Percentiles rank a stretch among this genome's conserved stretches.
phyloP scores from a whole-genome alignment of 164 flowering plant species.

The Umbilicus rupestris region DNA sequence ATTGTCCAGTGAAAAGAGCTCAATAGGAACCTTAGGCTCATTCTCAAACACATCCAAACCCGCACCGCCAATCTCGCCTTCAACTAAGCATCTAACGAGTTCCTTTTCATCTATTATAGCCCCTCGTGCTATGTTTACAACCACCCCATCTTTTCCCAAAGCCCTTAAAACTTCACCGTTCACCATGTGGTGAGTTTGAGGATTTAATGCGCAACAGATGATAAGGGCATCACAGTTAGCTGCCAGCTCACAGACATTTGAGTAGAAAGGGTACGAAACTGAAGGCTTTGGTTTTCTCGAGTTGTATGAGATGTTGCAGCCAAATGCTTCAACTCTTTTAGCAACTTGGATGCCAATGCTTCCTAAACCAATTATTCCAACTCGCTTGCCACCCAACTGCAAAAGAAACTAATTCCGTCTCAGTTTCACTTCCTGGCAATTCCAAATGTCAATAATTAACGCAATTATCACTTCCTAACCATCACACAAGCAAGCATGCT shows the following conservation, averaged over 20 bases:
- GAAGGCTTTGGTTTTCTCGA: constrained; percentile 44
- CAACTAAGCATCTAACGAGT: constrained; percentile 39
- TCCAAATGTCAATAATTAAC: not conserved
- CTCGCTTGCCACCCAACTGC: constrained; percentile 54
- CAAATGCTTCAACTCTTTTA: constrained; percentile 56
- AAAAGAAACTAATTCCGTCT: not conserved
- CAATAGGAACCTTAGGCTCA: constrained; percentile 61
- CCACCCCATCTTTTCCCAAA: constrained; percentile 52
- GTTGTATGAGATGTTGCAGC: constrained; percentile 47
- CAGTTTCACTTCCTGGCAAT: not conserved
- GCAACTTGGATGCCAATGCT: constrained; percentile 57
- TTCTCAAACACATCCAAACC: constrained; percentile 77
- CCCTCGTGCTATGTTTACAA: constrained; percentile 63
- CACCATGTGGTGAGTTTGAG: constrained; percentile 50
- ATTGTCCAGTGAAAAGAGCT: constrained; percentile 45
- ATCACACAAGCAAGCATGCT: not conserved
- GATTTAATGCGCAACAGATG: constrained; percentile 46
- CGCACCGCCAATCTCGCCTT: constrained; percentile 58
- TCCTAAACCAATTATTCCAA: constrained; percentile 74
- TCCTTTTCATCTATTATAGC: constrained; percentile 60
- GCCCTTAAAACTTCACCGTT: constrained; percentile 45
- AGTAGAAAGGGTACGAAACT: constrained; percentile 31
- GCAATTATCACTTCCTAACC: not conserved
- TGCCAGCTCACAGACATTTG: constrained; percentile 42
- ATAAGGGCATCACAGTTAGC: constrained; percentile 42